Evolutionary conservation across 495 filamentous ascomycete species (phyloP).

Genomic region (Penicillium subrubescens): DNA sequence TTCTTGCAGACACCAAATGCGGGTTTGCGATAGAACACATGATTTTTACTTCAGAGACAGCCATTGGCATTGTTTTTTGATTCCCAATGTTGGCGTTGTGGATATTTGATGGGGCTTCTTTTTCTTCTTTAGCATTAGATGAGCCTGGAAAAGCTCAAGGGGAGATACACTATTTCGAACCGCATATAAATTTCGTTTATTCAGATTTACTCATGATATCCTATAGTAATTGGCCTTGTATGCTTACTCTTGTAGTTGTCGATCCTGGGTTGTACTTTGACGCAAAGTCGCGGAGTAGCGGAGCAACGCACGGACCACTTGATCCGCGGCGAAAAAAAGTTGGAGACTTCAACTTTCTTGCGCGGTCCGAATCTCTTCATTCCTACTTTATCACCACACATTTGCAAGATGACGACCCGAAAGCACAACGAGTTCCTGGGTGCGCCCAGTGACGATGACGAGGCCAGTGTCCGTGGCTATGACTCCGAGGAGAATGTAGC

Average conservation of each 20-base stretch:
- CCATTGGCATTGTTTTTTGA: constrained; percentile 16
- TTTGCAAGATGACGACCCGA: constrained; percentile 61
- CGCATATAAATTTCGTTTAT: constrained; percentile 11
- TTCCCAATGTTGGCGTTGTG: constrained; percentile 28
- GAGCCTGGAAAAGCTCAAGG: constrained; percentile 14
- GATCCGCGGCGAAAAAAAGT: constrained; percentile 27
- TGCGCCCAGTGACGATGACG: constrained; percentile 61
- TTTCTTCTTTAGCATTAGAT: constrained; percentile 19
- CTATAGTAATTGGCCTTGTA: background rate
- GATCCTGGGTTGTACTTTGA: background rate
- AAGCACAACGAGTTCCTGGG: constrained; percentile 79
- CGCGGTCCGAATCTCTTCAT: background rate
- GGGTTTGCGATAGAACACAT: constrained; percentile 16
- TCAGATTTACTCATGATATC: background rate
- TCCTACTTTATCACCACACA: background rate
- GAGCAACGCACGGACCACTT: constrained; percentile 29
- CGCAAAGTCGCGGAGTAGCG: background rate
- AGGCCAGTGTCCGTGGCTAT: constrained; percentile 59
- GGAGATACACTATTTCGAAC: constrained; percentile 12
- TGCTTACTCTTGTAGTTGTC: background rate
- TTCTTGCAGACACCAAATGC: constrained; percentile 6
- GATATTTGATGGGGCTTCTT: constrained; percentile 13
- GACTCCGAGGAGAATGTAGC: constrained; percentile 69
- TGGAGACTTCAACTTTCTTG: constrained; percentile 14
- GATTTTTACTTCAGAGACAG: background rate